Conservation (phyloP, 352 stramenopile genomes). For the Thalassiosira livingstoniorum region DNA sequence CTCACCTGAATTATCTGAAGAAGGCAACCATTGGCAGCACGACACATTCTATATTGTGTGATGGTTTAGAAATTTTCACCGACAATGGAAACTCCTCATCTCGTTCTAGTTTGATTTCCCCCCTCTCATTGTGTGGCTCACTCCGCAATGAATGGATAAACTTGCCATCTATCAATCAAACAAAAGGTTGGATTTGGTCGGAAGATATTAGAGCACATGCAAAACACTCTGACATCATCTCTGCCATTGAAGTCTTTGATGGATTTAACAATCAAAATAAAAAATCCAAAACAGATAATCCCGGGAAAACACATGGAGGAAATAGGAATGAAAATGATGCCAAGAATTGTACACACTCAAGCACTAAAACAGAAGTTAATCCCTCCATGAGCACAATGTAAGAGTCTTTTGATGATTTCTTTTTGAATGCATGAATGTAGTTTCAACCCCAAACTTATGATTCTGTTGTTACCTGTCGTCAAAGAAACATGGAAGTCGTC, state of each 20-base stretch:
- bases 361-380: too few species aligned
- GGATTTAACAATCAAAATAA: conserved; percentile 44
- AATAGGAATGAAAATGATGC: too few species aligned
- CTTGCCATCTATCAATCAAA: too few species aligned
- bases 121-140: conserved; percentile 44
- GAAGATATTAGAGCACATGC: conserved; percentile 68
- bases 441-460: too few species aligned
- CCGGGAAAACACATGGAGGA: too few species aligned
- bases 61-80: conserved; percentile 78
- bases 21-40: neutral
- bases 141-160: too few species aligned
- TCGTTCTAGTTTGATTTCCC: conserved; percentile 41
- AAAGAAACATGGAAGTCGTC: conserved; percentile 41
- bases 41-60: conserved; percentile 56
- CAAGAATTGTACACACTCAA: too few species aligned
- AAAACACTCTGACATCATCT: conserved; percentile 74
- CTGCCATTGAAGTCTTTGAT: conserved; percentile 69
- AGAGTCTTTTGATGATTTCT: too few species aligned
- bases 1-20: conserved; percentile 69
- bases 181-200: conserved; percentile 56
- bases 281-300: conserved; percentile 3
- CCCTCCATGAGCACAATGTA: too few species aligned
- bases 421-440: too few species aligned
- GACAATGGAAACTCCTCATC: conserved; percentile 10
- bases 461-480: too few species aligned